phyloP scores from a whole-genome alignment of 202 grass and related monocot species.

The Sporobolus alterniflorus region DNA sequence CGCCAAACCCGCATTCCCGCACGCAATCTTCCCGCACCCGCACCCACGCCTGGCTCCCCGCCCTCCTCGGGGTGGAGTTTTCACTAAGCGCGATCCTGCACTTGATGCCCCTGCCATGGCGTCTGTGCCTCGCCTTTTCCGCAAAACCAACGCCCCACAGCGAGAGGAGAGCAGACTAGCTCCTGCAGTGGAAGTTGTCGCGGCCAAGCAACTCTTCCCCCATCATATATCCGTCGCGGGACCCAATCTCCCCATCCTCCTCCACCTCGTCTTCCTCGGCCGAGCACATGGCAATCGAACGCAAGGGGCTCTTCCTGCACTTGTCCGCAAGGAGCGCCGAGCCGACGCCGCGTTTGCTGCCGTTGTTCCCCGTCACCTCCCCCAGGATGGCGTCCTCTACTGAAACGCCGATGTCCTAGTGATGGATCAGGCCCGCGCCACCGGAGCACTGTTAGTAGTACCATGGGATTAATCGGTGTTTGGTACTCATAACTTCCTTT shows the following conservation, averaged over 20 bases:
- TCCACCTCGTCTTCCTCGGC: slow-evolving; percentile 47
- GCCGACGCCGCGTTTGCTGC: slow-evolving; percentile 72
- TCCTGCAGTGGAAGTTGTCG: slow-evolving; percentile 47
- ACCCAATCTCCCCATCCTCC: too few species aligned
- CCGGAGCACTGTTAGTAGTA: slow-evolving; percentile 1
- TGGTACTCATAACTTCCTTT: neutral
- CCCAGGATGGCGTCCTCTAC: slow-evolving; percentile 37
- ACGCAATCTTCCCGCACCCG: too few species aligned
- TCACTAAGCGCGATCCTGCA: too few species aligned
- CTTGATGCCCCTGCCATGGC: too few species aligned
- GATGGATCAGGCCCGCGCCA: neutral
- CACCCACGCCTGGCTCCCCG: too few species aligned
- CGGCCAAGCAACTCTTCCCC: slow-evolving; percentile 35
- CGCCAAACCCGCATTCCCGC: too few species aligned
- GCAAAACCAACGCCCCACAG: slow-evolving; percentile 13
- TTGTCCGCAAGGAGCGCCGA: slow-evolving; percentile 59
- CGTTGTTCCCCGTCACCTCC: slow-evolving; percentile 76
- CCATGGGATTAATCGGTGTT: slow-evolving; percentile 3
- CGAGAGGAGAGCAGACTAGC: too few species aligned
- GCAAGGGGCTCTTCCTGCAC: slow-evolving; percentile 73
- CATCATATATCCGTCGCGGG: too few species aligned
- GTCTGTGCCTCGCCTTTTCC: neutral
- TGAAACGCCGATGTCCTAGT: slow-evolving; percentile 6
- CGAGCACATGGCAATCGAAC: slow-evolving; percentile 67
- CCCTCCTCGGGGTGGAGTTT: too few species aligned